Percentiles rank a stretch among this genome's conserved stretches.
phyloP scores from a whole-genome alignment of 352 stramenopile genomes.

The Elongisporangium undulatum region DNA sequence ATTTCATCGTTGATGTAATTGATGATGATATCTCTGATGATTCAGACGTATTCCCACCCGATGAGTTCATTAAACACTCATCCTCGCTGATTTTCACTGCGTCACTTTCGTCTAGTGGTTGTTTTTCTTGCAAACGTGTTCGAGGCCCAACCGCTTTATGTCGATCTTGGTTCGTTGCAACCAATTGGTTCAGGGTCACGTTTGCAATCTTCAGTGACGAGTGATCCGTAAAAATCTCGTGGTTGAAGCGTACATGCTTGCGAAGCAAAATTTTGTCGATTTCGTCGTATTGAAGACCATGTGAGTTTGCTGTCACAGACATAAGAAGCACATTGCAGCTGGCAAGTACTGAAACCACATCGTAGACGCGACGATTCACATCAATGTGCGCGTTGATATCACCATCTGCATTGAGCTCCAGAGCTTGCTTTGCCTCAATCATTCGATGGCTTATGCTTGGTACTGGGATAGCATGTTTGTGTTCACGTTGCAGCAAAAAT shows the following conservation, averaged over 20 bases:
- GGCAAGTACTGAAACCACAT: conserved; percentile 56
- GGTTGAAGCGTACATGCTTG: conserved; percentile 58
- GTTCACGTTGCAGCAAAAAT: conserved; percentile 45
- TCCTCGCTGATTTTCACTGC: neutral
- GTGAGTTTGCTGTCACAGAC: conserved; percentile 6
- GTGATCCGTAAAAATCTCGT: conserved; percentile 32
- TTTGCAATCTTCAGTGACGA: conserved; percentile 19
- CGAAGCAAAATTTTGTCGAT: conserved; percentile 19
- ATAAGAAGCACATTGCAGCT: conserved; percentile 47
- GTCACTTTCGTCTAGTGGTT: neutral
- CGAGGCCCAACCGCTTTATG: neutral
- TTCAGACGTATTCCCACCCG: neutral
- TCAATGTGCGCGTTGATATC: conserved; percentile 21
- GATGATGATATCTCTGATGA: neutral
- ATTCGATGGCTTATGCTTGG: conserved; percentile 36
- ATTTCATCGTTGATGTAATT: neutral
- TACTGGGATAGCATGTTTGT: conserved; percentile 17
- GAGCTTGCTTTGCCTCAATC: conserved; percentile 33
- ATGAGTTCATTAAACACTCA: neutral
- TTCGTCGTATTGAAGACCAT: conserved; percentile 12
- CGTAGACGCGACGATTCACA: conserved; percentile 59
- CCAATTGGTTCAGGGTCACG: neutral
- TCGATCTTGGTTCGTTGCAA: neutral
- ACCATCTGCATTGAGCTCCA: conserved; percentile 7
- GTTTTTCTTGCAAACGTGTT: neutral